Evolutionary conservation across 305 asterid genomes (phyloP).

Genomic region (Rubia balearica): DNA sequence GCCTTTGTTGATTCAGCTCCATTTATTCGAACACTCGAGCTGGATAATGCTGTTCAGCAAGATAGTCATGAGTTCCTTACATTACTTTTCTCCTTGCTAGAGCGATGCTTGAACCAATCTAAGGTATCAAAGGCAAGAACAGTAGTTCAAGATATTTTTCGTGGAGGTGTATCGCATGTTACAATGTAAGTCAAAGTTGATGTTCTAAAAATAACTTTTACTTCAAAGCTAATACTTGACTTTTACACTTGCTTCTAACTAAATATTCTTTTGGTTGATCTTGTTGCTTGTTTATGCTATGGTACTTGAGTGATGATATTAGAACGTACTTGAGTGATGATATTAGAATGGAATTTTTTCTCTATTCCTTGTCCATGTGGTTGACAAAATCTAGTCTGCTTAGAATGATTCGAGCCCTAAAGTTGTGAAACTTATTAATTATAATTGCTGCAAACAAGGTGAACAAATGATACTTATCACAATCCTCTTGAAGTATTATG

Average conservation of each 20-base stretch:
- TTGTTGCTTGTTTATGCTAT: not conserved
- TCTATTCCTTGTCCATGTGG: not conserved
- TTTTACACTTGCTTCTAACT: not conserved
- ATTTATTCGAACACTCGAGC: conserved; percentile 78
- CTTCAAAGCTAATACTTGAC: not conserved
- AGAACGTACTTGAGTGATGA: not conserved
- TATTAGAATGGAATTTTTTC: too few relatives aligned
- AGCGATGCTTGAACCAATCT: conserved; percentile 74
- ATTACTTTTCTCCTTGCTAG: conserved; percentile 85
- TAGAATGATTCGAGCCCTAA: not conserved
- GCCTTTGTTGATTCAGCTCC: conserved; percentile 98
- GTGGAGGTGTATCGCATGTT: conserved; percentile 96
- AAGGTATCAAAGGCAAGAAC: conserved; percentile 66
- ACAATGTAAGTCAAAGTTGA: conserved; percentile 49
- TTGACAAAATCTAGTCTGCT: not conserved
- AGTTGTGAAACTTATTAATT: not conserved
- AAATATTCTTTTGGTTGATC: not conserved
- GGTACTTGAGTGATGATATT: not conserved
- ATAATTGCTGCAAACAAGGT: not conserved
- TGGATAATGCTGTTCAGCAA: conserved; percentile 96
- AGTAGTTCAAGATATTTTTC: conserved; percentile 84
- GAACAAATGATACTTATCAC: not conserved
- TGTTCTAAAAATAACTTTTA: not conserved
- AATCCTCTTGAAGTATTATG: not conserved
- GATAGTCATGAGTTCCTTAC: conserved; percentile 98